Evolutionary conservation across 805 yeast species (phyloP), one percentile per base, ranked within the genome.

Genomic region (Barnettozyma salicaria): DNA sequence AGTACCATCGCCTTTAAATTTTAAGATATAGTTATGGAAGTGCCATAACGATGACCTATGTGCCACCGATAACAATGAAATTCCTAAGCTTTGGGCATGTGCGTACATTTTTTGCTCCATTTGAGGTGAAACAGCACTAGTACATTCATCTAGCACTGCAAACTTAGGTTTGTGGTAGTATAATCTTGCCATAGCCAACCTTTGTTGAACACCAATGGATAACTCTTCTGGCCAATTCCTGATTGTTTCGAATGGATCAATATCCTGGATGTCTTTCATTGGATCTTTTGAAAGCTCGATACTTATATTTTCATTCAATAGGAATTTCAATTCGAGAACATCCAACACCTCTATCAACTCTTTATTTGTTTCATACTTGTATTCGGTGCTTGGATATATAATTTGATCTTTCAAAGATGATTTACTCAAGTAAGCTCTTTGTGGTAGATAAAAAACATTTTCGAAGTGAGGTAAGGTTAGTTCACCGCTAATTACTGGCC

Each of bases 91-190:
- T 55, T 82, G 84, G 1, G 96, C 96, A 52, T 82, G 81, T 35
- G 76, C 61, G 53, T 89, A 89, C 85, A 90, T 88, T 50, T 80
- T 77, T 44, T 82, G 86, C 56, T 89, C 97, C 76, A 88, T 80
- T 42, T 82, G 84, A 9, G 92, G 85, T 0, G 96, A 80, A 2
- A 89, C 95, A 1, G 95, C 90, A 4, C 96, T 86, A 1, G 97
- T 89, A 60, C 96, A 89, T 64, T 89, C 97, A 62, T 89, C 97
- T 46, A 89, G 66, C 19, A 89, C 95, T 0, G 97, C 97, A 68
- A 88, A 89, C 58, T 78, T 82, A 2, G 97, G 97, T 51, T 73
- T 72, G 59, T 89, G 96, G 56, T 88, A 89, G 55, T 84, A 89
- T 60, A 89, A 68, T 52, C 97, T 72, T 3, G 95, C 96, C 83